phyloP scores from a whole-genome alignment of 345 rosid genomes.

The Salix udensis region DNA sequence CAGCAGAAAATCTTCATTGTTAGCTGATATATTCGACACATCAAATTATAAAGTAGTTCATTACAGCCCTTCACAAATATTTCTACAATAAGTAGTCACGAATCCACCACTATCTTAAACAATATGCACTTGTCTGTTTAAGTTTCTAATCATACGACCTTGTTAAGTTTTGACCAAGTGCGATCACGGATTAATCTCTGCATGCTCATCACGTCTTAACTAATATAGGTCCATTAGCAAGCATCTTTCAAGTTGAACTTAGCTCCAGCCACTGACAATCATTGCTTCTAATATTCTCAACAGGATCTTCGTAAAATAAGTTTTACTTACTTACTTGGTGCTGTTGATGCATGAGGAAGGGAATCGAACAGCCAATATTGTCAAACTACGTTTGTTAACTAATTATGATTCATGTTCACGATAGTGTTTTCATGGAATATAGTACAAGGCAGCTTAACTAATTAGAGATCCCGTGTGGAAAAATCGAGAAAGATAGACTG shows the following conservation, averaged over 20 bases:
- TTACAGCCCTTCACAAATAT: not conserved
- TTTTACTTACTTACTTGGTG: not conserved
- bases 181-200: not conserved
- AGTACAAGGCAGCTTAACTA: not conserved
- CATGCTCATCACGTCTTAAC: constrained; percentile 37
- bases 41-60: not conserved
- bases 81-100: constrained; percentile 29
- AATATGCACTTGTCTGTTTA: not conserved
- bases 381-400: not conserved
- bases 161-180: constrained; percentile 28
- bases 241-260: not conserved
- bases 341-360: not conserved
- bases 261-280: not conserved
- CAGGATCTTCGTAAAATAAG: not conserved
- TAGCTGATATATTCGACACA: not conserved
- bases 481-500: not conserved
- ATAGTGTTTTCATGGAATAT: not conserved
- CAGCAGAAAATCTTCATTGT: not conserved
- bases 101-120: not conserved
- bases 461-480: not conserved
- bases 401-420: not conserved
- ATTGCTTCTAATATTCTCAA: not conserved
- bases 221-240: not conserved
- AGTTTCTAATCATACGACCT: constrained; percentile 35
- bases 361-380: not conserved